Evolutionary conservation across 1,284 basidiomycete genomes (phyloP).

Genomic region (Melampsora larici-populina): DNA sequence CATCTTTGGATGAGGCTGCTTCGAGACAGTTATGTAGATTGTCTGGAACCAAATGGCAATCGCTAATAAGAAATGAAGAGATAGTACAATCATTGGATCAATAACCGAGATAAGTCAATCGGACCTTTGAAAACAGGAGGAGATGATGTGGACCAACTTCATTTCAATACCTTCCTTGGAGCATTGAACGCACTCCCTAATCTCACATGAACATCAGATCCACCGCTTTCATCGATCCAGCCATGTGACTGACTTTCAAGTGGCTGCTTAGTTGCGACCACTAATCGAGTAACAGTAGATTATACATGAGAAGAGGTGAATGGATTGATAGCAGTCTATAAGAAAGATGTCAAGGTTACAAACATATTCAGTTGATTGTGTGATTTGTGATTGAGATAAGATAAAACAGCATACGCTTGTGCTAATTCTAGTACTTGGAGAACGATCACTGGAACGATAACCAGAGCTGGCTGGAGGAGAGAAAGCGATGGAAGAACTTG

Average conservation of each 20-base stretch:
- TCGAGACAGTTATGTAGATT: slow-evolving; percentile 86
- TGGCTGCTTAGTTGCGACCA: too few species aligned
- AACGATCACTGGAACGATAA: slow-evolving; percentile 20
- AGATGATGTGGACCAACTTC: slow-evolving; percentile 63
- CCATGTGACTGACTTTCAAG: too few species aligned
- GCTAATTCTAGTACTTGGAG: slow-evolving; percentile 21
- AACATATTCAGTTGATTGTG: not conserved
- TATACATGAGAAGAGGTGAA: slow-evolving; percentile 61
- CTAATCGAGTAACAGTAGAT: slow-evolving; percentile 83
- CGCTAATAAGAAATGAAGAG: slow-evolving; percentile 64
- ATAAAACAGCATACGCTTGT: not conserved
- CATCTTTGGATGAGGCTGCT: slow-evolving; percentile 83
- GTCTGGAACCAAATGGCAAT: slow-evolving; percentile 80
- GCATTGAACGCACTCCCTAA: too few species aligned
- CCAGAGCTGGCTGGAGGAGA: not conserved
- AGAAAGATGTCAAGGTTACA: not conserved
- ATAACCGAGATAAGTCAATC: too few species aligned
- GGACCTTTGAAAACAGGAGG: not conserved
- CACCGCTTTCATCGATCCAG: too few species aligned
- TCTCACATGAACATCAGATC: too few species aligned
- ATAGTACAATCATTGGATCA: not conserved
- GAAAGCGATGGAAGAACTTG: not conserved
- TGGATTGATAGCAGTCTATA: slow-evolving; percentile 17
- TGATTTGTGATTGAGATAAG: not conserved
- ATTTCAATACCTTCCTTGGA: too few species aligned